phyloP scores from a whole-genome alignment of 108 stramenopile genomes.

The Conticribra weissflogii region DNA sequence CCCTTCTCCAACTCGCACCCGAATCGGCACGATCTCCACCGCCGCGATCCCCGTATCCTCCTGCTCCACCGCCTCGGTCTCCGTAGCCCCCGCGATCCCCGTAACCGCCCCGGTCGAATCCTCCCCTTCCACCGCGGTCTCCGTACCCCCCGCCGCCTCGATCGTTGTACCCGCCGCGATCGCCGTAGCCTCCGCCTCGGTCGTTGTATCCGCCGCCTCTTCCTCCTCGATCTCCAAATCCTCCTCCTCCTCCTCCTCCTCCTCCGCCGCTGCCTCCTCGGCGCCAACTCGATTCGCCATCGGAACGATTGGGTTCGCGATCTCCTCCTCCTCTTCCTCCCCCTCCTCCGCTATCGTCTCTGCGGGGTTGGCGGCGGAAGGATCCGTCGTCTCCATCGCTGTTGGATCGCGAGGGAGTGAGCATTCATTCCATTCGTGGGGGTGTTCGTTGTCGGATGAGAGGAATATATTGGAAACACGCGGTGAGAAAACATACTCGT shows the following conservation, averaged over 20 bases:
- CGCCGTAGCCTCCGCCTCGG: constrained; percentile 29
- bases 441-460: not conserved
- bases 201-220: constrained; percentile 30
- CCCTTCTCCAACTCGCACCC: constrained; percentile 23
- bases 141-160: constrained; percentile 20
- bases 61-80: constrained; percentile 33
- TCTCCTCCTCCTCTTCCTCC: constrained; percentile 32
- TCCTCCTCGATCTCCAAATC: constrained; percentile 36
- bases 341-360: constrained; percentile 21
- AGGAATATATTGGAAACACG: no score
- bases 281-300: constrained; percentile 59
- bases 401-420: not conserved
- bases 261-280: constrained; percentile 47
- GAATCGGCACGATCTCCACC: constrained; percentile 41
- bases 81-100: constrained; percentile 32
- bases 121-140: constrained; percentile 11
- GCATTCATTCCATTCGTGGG: not conserved
- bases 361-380: constrained; percentile 54
- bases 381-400: constrained; percentile 74
- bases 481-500: no score
- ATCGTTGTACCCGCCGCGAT: constrained; percentile 10
- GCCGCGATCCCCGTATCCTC: constrained; percentile 27
- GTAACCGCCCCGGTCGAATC: constrained; percentile 35
- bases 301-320: constrained; percentile 36
- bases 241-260: constrained; percentile 24